Conservation (phyloP, 352 stramenopile genomes). For the Pythium rhizo-oryzae region DNA sequence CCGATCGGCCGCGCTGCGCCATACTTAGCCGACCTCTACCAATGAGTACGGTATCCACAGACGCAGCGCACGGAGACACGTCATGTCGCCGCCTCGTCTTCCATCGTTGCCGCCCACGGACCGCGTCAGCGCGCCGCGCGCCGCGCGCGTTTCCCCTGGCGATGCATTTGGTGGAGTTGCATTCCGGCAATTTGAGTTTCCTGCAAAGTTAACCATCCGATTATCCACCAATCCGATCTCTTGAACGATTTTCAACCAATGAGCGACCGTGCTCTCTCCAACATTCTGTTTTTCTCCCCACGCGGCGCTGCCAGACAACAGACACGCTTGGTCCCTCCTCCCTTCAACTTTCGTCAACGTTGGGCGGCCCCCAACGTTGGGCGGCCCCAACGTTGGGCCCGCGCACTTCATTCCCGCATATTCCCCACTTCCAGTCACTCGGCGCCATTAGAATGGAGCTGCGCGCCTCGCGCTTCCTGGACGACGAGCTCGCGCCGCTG, state of each 20-base stretch:
- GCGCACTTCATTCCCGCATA: neutral
- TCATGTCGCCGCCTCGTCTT: neutral
- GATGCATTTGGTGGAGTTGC: neutral
- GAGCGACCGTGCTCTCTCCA: neutral
- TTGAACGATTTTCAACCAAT: constrained; percentile 4
- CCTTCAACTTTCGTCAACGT: constrained; percentile 14
- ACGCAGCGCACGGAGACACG: neutral
- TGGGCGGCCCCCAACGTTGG: neutral
- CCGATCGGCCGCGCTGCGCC: no score
- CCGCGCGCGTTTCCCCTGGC: constrained; percentile 6
- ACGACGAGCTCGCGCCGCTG: constrained; percentile 62
- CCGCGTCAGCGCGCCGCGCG: neutral
- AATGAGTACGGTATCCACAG: neutral
- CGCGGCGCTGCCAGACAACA: no score
- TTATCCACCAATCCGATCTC: constrained; percentile 16
- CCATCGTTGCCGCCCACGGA: neutral
- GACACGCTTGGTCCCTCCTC: neutral
- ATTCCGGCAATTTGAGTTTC: neutral
- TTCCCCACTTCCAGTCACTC: neutral
- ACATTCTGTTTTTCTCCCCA: neutral
- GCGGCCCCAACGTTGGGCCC: neutral
- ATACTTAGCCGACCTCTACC: neutral
- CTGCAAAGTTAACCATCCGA: constrained; percentile 6
- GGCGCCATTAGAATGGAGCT: constrained; percentile 28
- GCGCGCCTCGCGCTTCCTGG: constrained; percentile 59